These are phyloP conservation scores for Mortierella alpina DNA, from an alignment of 192 early-diverging fungal genomes.

Conservation along the genomic window DNA sequence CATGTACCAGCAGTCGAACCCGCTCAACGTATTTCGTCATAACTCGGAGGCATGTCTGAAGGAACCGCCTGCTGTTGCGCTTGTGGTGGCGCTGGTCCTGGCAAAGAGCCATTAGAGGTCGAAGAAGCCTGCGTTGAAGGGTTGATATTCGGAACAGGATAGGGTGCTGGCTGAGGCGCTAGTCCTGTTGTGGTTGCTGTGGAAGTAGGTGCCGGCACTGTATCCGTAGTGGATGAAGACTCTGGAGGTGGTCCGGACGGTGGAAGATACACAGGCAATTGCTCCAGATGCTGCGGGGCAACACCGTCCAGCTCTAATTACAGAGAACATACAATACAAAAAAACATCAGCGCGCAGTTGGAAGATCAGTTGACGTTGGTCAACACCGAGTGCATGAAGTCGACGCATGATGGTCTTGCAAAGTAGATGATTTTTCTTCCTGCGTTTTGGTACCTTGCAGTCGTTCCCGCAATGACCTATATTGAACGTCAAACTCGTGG, in stretches of 20 bases:
- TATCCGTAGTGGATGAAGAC: background rate
- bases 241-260: constrained; percentile 10
- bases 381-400: too few species aligned
- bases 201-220: background rate
- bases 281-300: constrained; percentile 39
- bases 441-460: constrained; percentile 20
- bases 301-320: constrained; percentile 39
- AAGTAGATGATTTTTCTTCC: background rate
- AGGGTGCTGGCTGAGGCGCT: constrained; percentile 9
- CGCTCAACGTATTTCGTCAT: constrained; percentile 20
- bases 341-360: background rate
- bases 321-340: background rate
- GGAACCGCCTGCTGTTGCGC: constrained; percentile 13
- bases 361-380: background rate
- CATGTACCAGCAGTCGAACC: too few species aligned
- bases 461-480: constrained; percentile 31
- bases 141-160: background rate
- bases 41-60: constrained; percentile 40
- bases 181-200: constrained; percentile 13
- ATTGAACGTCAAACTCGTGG: constrained; percentile 46
- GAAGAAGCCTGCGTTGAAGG: background rate
- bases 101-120: background rate
- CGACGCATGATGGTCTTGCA: background rate
- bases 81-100: background rate
- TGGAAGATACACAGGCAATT: constrained; percentile 31